These are phyloP conservation scores for Pedinophyceae sp. DNA, from an alignment of 139 green algal genomes.

Conservation along the genomic window DNA sequence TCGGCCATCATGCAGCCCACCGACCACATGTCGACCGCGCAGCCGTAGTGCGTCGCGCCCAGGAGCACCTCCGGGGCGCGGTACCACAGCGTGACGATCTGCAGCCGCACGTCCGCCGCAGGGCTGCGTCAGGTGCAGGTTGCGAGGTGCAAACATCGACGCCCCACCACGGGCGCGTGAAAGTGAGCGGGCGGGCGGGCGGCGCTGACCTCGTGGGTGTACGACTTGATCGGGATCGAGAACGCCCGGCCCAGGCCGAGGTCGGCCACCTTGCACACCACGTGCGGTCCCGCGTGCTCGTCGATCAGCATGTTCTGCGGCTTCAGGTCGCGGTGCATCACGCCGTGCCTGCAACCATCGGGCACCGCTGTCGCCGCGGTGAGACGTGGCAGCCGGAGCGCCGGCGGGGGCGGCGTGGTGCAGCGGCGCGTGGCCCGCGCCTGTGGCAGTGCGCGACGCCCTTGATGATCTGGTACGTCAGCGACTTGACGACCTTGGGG, in stretches of 20 bases:
- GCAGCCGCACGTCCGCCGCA: too few species aligned
- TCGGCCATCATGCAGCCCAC: constrained; percentile 97
- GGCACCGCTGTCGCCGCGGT: too few species aligned
- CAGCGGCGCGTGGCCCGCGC: too few species aligned
- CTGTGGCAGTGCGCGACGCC: constrained; percentile 88
- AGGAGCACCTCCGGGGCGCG: constrained; percentile 94
- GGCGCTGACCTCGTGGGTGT: constrained; percentile 89
- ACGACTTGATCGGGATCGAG: constrained; percentile 92
- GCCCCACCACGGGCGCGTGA: background rate
- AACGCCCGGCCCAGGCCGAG: constrained; percentile 88
- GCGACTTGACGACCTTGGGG: constrained; percentile 49
- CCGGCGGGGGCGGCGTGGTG: too few species aligned
- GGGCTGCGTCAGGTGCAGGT: background rate
- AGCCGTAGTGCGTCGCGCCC: constrained; percentile 84
- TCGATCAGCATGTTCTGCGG: constrained; percentile 95
- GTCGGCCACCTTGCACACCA: constrained; percentile 89
- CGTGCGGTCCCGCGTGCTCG: constrained; percentile 19
- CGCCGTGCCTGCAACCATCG: too few species aligned
- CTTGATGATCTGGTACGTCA: constrained; percentile 94
- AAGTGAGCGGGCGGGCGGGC: too few species aligned
- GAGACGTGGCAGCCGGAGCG: too few species aligned
- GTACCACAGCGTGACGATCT: constrained; percentile 98
- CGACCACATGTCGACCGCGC: constrained; percentile 94
- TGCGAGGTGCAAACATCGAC: background rate
- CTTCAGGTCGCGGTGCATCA: constrained; percentile 97